Base-by-base conservation (phyloP, 768 basidiomycete genomes). In the Amanita pseudoporphyria region DNA sequence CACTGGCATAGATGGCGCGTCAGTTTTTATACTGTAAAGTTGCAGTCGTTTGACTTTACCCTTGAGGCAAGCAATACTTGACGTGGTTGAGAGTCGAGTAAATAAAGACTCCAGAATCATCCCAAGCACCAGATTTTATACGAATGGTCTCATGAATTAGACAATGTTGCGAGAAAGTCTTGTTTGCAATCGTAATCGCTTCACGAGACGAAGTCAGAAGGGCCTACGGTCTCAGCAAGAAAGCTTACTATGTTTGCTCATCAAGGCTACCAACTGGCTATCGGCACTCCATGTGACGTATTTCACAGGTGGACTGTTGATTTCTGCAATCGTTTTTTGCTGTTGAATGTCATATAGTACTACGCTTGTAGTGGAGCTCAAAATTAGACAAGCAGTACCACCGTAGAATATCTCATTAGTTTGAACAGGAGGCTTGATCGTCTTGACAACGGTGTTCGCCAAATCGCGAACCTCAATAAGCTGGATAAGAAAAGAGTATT, bases 41-140 rank as follows among this genome's bases (percentile, higher is more conserved):
- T 10, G 28, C 16, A 52, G 44, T 45, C 21, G 49, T 44, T 46
- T 28, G 24, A 14, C 67, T 79, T 53, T 58, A 94, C 91, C 93
- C 96, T 67, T 96, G 87, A 6, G 90, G 81, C 28, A 99, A 76
- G 58, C 93, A 93, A 64, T 98, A 99, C 68, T 99, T 98, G 77
- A 99, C 87, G 65, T 99, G 96, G 64, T 99, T 99, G 39, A 99
- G 76, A 1, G 96, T 99, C 19, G 96, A 95, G 66, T 98, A 99
- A 48, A 99, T 79, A 67, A 99, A 91, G 31, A 98, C 89, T 51
- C 96, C 96, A 9, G 85, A 74, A 60, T 99, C 96, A 60, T 99
- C 96, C 96, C 96, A 99, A 45, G 95, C 95, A 48, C 93, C 96
- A 37, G 94, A 97, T 67, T 99, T 99, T 73, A 99, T 98, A 30